Percentiles rank a stretch among this genome's conserved stretches.
Conservation (phyloP, 1,284 basidiomycete genomes). For the Leccinum laetum region DNA sequence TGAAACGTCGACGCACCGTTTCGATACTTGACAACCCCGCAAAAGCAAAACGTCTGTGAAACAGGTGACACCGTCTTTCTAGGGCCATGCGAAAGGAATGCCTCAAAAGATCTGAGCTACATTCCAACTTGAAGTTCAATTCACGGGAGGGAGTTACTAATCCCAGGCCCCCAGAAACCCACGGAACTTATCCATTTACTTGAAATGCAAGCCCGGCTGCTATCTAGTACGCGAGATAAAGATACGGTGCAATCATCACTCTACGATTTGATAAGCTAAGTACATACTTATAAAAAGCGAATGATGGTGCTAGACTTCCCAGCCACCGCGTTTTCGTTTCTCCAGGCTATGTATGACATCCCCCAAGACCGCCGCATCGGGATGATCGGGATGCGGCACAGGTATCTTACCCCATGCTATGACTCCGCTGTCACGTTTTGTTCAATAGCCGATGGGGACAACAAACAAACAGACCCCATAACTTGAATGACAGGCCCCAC, state of each 20-base stretch:
- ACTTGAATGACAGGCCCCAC: neutral
- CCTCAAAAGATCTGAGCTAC: neutral
- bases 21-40: neutral
- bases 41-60: neutral
- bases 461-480: neutral
- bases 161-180: neutral
- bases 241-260: neutral
- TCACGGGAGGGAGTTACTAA: neutral
- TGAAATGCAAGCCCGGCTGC: neutral
- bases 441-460: neutral
- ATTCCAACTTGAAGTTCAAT: neutral
- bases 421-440: neutral
- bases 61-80: neutral
- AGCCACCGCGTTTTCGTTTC: neutral
- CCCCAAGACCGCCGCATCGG: neutral
- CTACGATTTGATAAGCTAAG: neutral
- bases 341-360: neutral
- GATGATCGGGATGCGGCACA: neutral
- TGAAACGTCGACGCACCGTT: neutral
- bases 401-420: neutral
- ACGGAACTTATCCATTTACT: neutral
- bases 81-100: neutral
- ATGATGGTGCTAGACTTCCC: neutral
- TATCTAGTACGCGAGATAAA: neutral
- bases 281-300: neutral